These are phyloP conservation scores for Candida ipomoeae DNA, from an alignment of 805 yeast species.

Conservation along the genomic window DNA sequence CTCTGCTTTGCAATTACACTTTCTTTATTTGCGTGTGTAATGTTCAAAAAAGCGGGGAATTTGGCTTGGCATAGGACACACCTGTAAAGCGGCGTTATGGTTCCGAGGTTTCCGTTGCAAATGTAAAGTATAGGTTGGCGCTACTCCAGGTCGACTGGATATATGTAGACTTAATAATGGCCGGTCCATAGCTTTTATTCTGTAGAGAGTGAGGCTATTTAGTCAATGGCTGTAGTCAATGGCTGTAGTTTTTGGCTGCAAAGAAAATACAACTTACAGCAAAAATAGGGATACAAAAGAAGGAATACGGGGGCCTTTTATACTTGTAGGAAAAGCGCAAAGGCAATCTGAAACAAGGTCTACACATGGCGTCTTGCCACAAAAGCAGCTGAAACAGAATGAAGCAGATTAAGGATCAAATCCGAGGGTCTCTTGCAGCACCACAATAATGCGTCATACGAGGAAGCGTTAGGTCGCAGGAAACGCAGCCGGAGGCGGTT, in stretches of 20 bases:
- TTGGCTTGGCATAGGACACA: too few species aligned
- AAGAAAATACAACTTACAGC: neutral
- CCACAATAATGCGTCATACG: neutral
- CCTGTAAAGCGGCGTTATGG: too few species aligned
- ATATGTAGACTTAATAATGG: too few species aligned
- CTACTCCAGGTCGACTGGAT: too few species aligned
- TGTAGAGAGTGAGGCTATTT: too few species aligned
- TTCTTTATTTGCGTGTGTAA: too few species aligned
- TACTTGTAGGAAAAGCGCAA: neutral
- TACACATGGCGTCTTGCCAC: neutral
- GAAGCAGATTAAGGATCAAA: neutral
- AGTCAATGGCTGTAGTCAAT: neutral
- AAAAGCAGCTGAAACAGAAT: neutral
- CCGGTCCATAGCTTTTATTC: too few species aligned
- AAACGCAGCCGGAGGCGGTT: neutral
- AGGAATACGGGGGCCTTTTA: neutral
- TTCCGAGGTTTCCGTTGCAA: too few species aligned
- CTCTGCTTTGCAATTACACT: too few species aligned
- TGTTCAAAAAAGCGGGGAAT: too few species aligned
- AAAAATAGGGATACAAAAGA: neutral
- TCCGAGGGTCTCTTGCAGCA: neutral
- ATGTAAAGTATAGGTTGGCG: too few species aligned
- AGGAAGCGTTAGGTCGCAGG: neutral
- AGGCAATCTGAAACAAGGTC: neutral
- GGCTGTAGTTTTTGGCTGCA: neutral